Evolutionary conservation across 2,329 filamentous ascomycete species (phyloP), one percentile per base, ranked within the genome.

Genomic region (Epichloe hybrida): DNA sequence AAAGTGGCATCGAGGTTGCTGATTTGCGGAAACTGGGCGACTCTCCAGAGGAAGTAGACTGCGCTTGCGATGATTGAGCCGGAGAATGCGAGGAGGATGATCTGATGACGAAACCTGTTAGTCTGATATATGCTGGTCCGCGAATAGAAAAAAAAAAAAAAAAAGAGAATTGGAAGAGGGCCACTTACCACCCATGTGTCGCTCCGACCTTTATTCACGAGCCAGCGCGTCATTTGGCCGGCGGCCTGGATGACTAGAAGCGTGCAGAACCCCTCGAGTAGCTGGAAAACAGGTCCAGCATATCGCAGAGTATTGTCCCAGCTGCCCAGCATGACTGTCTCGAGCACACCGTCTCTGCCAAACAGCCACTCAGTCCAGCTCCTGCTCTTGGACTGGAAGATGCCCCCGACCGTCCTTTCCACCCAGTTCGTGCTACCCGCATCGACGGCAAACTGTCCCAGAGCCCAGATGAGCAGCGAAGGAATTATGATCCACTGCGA

Each of bases 221-320:
- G 78, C 84, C 89, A 97, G 66, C 88, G 80, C 20, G 93, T 95
- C 57, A 97, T 89, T 66, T 96, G 91, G 0, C 93, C 93, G 13
- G 87, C 84, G 17, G 90, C 88, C 68, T 98, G 93, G 52, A 98
- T 97, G 56, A 97, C 90, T 51, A 97, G 72, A 59, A 98, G 72
- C 62, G 88, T 97, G 73, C 93, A 97, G 70, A 98, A 98, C 6
- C 93, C 93, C 68, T 98, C 93, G 49, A 86, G 80, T 8, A 98
- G 74, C 70, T 98, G 93, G 71, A 97, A 98, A 48, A 95, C 78
- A 0, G 93, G 93, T 4, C 88, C 94, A 36, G 90, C 95, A 72
- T 94, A 97, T 62, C 84, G 79, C 67, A 98, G 69, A 47, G 88
- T 72, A 64, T 84, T 89, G 64, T 96, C 89, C 93, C 93, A 98